Evolutionary conservation across 2,329 filamentous ascomycete species (phyloP), one percentile per base, ranked within the genome.

Genomic region (Xylaria sp.): DNA sequence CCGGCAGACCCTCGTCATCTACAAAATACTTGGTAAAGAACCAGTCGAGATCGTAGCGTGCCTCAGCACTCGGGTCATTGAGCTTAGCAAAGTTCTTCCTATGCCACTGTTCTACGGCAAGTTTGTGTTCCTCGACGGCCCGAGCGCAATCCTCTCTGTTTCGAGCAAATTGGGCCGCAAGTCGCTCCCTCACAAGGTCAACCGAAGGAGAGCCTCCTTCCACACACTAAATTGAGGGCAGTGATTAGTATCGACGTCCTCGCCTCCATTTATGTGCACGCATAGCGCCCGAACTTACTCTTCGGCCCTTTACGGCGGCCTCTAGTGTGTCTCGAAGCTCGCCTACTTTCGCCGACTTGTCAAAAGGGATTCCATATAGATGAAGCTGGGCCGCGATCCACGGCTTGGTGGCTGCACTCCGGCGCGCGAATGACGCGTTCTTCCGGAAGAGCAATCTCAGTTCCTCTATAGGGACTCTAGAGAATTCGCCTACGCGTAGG

Each of bases 1-100:
- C 59, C n/a, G 59, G 63, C 10, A 54, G 44, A 16, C 67, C 67
- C 4, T 60, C 16, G 29, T 63, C 63, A 25, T 69, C 59, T 13
- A 69, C 27, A 12, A 66, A 69, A 21, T 69, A 63, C 48, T 66
- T 66, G 8, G 66, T 53, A 21, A 69, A 42, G 60, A 69, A 66
- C 5, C 21, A 44, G n/a, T 42, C 40, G 47, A 66, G 29, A 51
- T 63, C 55, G n/a, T 63, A 69, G 37, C 59, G 63, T 25, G 58
- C 63, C 37, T 66, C 62, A 13, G 47, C 67, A 16, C 63, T 63
- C 2, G 67, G 63, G 27, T 66, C 55, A 44, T 25, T 16, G n/a
- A 69, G 53, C 51, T 63, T 55, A 32, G 54, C 29, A 27, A 69
- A 69, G 29, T 63, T 57, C 47, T 44, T 21, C 23, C 57, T 60